A percentile compares a stretch with the other conserved stretches of the same genome.
phyloP scores from a whole-genome alignment of 2,329 filamentous ascomycete species.

The Coniochaeta sp. region DNA sequence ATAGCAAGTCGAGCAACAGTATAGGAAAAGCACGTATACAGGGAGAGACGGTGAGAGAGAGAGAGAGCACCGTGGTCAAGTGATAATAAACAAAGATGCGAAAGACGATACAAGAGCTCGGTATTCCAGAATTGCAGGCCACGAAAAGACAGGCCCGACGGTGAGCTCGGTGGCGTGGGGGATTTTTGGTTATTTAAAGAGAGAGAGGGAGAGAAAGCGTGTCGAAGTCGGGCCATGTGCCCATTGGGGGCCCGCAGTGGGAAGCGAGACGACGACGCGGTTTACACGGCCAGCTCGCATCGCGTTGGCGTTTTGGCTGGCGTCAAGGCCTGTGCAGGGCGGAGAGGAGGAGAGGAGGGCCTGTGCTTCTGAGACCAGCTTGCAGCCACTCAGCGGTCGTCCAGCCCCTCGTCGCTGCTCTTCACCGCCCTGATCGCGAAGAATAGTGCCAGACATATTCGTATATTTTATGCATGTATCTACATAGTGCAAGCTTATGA shows the following conservation, averaged over 20 bases:
- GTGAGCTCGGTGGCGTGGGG: not conserved
- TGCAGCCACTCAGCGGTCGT: not conserved
- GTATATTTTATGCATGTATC: no score
- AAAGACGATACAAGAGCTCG: not conserved
- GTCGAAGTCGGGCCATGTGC: not conserved
- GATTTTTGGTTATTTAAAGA: constrained; percentile 3
- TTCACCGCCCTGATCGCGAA: not conserved
- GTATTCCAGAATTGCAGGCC: not conserved
- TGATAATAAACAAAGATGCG: not conserved
- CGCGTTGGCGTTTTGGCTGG: constrained; percentile 1
- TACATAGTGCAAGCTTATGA: constrained; percentile 2
- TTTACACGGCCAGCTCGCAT: not conserved
- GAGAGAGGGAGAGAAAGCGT: not conserved
- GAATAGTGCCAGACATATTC: not conserved
- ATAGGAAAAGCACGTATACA: not conserved
- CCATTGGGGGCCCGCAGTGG: not conserved
- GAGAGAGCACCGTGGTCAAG: not conserved
- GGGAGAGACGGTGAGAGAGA: no score
- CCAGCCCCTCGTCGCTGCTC: not conserved
- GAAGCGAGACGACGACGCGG: not conserved
- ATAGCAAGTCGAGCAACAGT: not conserved
- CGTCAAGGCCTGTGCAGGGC: not conserved
- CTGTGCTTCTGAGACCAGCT: not conserved
- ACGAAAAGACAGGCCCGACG: constrained; percentile 1
- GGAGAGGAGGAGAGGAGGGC: no score